Evolutionary conservation across 2,329 filamentous ascomycete genomes (phyloP).

Genomic region (Hypomyces rosellus): DNA sequence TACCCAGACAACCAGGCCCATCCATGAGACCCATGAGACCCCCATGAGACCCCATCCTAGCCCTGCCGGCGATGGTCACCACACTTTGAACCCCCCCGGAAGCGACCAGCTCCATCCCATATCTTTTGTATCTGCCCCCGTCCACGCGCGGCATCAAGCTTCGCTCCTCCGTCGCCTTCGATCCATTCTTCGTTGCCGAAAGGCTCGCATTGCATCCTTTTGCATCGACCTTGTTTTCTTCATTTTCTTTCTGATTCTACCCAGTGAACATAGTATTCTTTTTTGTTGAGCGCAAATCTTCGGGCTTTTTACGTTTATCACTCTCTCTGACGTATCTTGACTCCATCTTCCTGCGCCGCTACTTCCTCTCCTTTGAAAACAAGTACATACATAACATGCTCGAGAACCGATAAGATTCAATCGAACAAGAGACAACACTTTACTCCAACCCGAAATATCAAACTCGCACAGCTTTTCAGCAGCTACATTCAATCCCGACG

Average conservation of each 20-base stretch:
- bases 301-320: not conserved
- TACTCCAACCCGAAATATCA: not conserved
- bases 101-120: not conserved
- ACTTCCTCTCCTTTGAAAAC: constrained; percentile 5
- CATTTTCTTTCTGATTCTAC: no score
- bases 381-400: not conserved
- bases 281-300: constrained; percentile 1
- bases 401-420: not conserved
- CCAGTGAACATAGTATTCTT: not conserved
- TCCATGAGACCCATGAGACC: no score
- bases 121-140: constrained; percentile 1
- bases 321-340: not conserved
- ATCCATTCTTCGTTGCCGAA: constrained; percentile 5
- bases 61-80: no score
- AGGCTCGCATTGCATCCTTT: constrained; percentile 3
- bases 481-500: no score
- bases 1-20: no score
- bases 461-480: no score
- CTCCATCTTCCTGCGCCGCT: not conserved
- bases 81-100: no score
- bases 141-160: not conserved
- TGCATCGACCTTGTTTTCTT: constrained; percentile 2
- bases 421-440: no score
- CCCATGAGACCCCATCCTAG: no score
- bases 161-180: constrained; percentile 4